Base-by-base conservation (phyloP, 495 filamentous ascomycete genomes). In the Cercophora samala region DNA sequence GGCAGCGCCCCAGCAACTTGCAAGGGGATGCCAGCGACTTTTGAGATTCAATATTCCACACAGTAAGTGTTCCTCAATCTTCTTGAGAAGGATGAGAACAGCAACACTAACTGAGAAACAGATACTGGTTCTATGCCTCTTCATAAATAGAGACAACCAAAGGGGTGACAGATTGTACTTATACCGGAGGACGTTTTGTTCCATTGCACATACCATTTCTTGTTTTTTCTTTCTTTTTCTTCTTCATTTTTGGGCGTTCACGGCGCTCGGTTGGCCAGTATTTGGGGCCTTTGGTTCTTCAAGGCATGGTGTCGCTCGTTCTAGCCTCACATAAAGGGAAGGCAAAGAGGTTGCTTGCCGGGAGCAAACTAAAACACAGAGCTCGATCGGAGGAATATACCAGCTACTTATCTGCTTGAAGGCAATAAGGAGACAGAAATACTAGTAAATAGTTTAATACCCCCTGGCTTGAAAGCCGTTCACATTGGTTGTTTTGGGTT, bases 1-100 rank as follows among this genome's bases (percentile, higher is more conserved):
- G 95, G 95, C 19, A 83, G 80, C n/a, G 73, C 91, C 0, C 93
- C 95, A 0, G 79, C 83, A 46, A 93, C 87, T 0, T 99, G 95
- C 76, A 73, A 85, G 51, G 90, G 88, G 1, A 81, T 86, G 83
- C 75, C 82, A 1, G 76, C 79, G 29, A 62, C 72, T 5, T 93
- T 99, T 68, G 75, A 86, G 60, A 85, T 96, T 42, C 81, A 92
- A 74, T 99, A 99, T 78, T 83, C 91, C 15, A 87, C 94, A 8
- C 87, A 92, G 81, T 98, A 93, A 72, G 84, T 85, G 66, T 17
- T 6, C 58, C 13, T 21, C 26, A 56, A 69, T 29, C 18, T 61
- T 25, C n/a, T 29, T 58, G 9, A 65, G 24, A 13, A 26, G 21
- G 18, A 26, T 42, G 13, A 62, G 9, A 58, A 18, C 8, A 63